phyloP scores from a whole-genome alignment of 176 grass and related monocot genomes.

The Phyllostachys edulis region DNA sequence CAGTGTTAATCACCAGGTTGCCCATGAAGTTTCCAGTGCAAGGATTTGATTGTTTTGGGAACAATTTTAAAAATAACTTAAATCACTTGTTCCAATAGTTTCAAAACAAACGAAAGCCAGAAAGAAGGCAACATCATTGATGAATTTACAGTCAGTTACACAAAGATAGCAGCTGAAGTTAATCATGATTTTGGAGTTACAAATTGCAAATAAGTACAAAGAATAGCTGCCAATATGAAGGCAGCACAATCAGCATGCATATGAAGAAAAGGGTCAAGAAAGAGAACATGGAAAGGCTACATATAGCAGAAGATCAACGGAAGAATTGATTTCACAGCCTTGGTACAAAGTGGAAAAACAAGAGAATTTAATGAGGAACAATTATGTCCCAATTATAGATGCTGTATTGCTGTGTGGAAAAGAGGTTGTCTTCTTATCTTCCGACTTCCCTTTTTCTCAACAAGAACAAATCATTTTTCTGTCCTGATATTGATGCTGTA shows the following conservation, averaged over 20 bases:
- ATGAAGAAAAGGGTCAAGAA: not conserved
- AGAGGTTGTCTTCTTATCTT: not conserved
- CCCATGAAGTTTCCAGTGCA: not conserved
- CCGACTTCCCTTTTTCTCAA: not conserved
- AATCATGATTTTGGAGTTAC: not conserved
- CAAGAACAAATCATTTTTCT: not conserved
- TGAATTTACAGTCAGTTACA: not conserved
- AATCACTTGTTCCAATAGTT: not conserved
- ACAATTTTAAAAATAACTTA: not conserved
- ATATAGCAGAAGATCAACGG: not conserved
- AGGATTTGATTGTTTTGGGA: not conserved
- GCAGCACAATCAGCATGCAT: not conserved
- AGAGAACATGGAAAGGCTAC: not conserved
- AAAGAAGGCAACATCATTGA: not conserved
- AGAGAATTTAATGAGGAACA: not conserved
- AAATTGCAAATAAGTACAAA: not conserved
- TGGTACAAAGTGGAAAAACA: not conserved
- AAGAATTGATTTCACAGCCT: not conserved
- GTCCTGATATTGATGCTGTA: not conserved
- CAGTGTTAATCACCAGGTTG: not conserved
- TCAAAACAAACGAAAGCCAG: not conserved
- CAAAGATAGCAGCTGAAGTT: not conserved
- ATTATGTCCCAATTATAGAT: not conserved
- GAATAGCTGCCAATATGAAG: not conserved
- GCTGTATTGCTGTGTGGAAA: not conserved